Conservation (phyloP, 495 filamentous ascomycete species). For the Tuber magnatum region DNA sequence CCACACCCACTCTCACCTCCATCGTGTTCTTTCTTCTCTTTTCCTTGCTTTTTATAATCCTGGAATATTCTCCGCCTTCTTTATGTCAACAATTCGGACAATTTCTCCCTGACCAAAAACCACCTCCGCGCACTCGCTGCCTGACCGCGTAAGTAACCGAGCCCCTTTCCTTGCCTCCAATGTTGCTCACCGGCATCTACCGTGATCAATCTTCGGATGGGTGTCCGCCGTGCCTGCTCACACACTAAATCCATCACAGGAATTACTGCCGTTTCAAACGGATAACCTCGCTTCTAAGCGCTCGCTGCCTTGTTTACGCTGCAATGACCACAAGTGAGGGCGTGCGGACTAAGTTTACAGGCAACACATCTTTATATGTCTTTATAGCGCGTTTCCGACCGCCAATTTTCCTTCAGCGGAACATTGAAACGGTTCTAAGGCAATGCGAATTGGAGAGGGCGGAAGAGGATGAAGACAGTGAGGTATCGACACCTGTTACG, state of each 20-base stretch:
- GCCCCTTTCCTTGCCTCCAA: background rate
- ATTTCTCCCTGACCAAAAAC: background rate
- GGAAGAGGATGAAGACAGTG: conserved; percentile 8
- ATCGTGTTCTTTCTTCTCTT: background rate
- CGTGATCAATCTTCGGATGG: background rate
- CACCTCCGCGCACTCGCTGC: background rate
- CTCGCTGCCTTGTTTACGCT: background rate
- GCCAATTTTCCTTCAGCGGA: conserved; percentile 34
- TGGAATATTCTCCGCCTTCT: background rate
- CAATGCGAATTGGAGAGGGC: conserved; percentile 19
- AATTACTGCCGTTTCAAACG: background rate
- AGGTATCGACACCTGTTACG: background rate
- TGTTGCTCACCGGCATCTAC: background rate
- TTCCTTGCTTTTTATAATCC: background rate
- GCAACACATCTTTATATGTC: conserved; percentile 35
- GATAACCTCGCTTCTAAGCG: background rate
- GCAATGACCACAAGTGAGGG: conserved; percentile 24
- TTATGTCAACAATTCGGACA: background rate
- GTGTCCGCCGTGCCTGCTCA: background rate
- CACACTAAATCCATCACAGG: background rate
- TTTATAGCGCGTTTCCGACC: conserved; percentile 29
- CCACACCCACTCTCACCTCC: background rate
- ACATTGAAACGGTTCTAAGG: conserved; percentile 32
- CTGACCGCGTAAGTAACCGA: background rate
- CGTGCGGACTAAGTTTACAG: conserved; percentile 32